Conservation (phyloP, 2,329 filamentous ascomycete species). For the Tolypocladium amazonense region DNA sequence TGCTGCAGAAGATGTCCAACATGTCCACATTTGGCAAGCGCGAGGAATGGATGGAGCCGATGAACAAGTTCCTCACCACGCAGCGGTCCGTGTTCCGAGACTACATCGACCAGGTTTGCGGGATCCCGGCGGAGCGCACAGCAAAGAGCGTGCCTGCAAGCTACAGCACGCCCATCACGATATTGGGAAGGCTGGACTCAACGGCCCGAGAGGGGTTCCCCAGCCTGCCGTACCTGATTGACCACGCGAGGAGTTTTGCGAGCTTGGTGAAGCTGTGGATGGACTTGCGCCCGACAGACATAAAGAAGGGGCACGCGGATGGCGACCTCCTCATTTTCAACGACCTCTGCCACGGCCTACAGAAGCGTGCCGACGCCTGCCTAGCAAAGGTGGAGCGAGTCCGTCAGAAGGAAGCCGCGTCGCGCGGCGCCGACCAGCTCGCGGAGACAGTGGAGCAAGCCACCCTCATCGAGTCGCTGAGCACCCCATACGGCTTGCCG, state of each 20-base stretch:
- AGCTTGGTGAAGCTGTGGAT: constrained; percentile 74
- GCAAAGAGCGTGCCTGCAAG: constrained; percentile 61
- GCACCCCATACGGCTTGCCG: constrained; percentile 17
- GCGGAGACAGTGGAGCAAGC: constrained; percentile 38
- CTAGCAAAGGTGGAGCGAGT: constrained; percentile 36
- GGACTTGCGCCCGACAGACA: constrained; percentile 37
- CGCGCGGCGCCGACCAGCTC: constrained; percentile 24
- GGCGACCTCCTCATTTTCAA: constrained; percentile 45
- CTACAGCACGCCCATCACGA: constrained; percentile 87
- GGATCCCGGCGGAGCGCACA: constrained; percentile 63
- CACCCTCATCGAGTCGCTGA: constrained; percentile 23
- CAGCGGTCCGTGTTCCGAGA: constrained; percentile 74
- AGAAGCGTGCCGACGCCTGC: constrained; percentile 40
- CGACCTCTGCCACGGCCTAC: constrained; percentile 36
- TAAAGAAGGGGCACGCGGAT: constrained; percentile 21
- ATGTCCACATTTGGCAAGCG: constrained; percentile 87
- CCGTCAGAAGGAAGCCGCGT: constrained; percentile 25
- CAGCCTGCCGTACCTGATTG: constrained; percentile 84
- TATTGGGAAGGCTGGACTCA: constrained; percentile 69
- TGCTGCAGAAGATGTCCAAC: constrained; percentile 82
- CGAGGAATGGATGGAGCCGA: constrained; percentile 98
- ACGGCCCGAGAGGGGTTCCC: constrained; percentile 86
- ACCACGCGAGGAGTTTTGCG: constrained; percentile 77
- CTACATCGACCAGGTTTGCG: constrained; percentile 79
- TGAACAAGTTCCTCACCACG: constrained; percentile 76